Base-by-base conservation (phyloP, 106 monocot genomes). In the Phalaenopsis aphrodite region DNA sequence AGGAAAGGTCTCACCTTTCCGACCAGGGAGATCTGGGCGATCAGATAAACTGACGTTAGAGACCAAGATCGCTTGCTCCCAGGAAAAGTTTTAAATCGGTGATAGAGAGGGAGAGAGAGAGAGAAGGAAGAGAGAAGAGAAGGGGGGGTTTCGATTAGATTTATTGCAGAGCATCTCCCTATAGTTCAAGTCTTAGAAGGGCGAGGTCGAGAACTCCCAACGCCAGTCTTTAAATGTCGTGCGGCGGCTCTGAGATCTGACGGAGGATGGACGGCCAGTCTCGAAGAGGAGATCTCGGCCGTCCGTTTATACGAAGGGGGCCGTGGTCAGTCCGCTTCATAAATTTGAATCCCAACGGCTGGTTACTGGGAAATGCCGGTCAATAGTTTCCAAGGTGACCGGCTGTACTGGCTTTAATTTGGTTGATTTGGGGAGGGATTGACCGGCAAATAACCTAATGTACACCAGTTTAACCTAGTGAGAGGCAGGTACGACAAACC, bases 281-380 rank as follows among this genome's bases (percentile, higher is more conserved):
- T 41, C 14, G 14, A 37, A 30, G 8, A 71, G 15, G 41, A 52
- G 52, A 71, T 39, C 71, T 5, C 12, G 15, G 1, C 12, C 41
- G 12, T 71, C 71, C 12, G 41, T 71, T 71, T 38, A 1, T 65
- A 65, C 38, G 0, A 41, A 71, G 39, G 71, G 41, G 12, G 12
- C 10, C 39, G 71, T 11, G 38, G 71, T 41, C 9, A 4, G 38
- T 8, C 38, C 71, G 71, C 71, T 16, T 71, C 71, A 71, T 71
- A 71, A 71, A 38, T 71, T 71, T 71, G 41, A 71, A 71, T 71
- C 71, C 71, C 39, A 71, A 71, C 71, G 71, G 15, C 71, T 39
- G 36, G n/a, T 71, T 71, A 71, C 41, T 30, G 39, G 71, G 36
- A 71, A 71, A 14, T 16, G 71, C 30, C 71, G 41, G 71, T 39